Base-by-base conservation (phyloP, 495 filamentous ascomycete species). In the Cryomyces minteri region DNA sequence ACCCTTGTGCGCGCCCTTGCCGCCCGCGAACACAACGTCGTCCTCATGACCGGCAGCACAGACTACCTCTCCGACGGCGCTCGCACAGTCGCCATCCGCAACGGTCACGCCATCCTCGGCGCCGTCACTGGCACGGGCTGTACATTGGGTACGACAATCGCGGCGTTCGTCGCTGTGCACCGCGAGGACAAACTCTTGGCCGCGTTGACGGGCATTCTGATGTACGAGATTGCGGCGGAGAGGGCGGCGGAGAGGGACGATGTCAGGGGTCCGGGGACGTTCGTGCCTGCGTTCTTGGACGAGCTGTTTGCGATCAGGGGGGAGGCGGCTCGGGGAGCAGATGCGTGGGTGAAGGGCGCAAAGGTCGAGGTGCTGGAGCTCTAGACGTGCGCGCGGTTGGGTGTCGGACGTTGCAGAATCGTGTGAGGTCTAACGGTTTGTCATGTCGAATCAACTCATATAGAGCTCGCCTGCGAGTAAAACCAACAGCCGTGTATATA, bases 71-170 rank as follows among this genome's bases (percentile, higher is more conserved):
- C 80, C 52, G 82, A 93, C 50, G 87, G 88, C 4, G 54, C 57
- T 31, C 66, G 66, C 6, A 79, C 80, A 0, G 74, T 76, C 50
- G 64, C 72, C 25, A 66, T 95, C 8, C 60, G 67, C 12, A 94
- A 94, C 56, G 88, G 90, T 1, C 79, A 90, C 59, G 62, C 67
- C 47, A 78, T 79, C 39, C 71, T 95, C 0, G 80, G 79, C n/a
- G 63, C 70, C 49, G 80, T 95, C 18, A 94, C 88, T 0, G 90
- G 88, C 30, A 88, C 77, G 43, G 88, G 88, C 2, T 98, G 88
- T 56, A 77, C 79, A 4, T 69, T 98, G 6, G 87, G 88, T 5
- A 87, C 85, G 3, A 72, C 79, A 2, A 74, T 93, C 44, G 82
- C 82, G 6, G 76, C 82, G 28, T 80, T 76, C 54, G 52, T 93